Evolutionary conservation across 176 grass and related monocot species (phyloP).

Genomic region (Oryza coarctata): DNA sequence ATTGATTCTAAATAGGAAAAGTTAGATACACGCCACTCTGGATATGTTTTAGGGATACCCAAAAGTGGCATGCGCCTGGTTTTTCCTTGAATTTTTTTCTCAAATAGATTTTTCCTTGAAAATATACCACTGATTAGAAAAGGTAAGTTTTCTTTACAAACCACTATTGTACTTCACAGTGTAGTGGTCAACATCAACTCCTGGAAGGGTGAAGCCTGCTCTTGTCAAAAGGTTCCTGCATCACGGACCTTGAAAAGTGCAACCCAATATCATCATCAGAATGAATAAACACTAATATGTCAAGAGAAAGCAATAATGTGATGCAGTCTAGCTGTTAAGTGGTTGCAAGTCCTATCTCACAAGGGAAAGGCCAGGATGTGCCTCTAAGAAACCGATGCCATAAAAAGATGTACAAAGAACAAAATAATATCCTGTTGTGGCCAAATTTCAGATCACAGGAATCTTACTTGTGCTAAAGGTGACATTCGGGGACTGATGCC

Average conservation of each 20-base stretch:
- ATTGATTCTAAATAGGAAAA: background rate
- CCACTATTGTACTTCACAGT: constrained; percentile 87
- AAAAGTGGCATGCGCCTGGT: background rate
- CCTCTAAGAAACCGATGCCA: background rate
- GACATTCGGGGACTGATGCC: constrained; percentile 91
- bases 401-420: constrained; percentile 5
- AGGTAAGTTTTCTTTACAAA: constrained; percentile 35
- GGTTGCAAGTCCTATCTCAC: background rate
- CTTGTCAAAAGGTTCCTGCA: constrained; percentile 91
- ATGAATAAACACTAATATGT: background rate
- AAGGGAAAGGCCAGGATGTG: background rate
- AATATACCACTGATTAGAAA: background rate
- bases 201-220: constrained; percentile 79
- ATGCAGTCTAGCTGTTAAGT: background rate
- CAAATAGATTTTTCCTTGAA: background rate
- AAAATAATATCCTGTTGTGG: background rate
- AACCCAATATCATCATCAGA: constrained; percentile 17
- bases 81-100: background rate
- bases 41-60: background rate
- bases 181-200: constrained; percentile 93
- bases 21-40: background rate
- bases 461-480: constrained; percentile 85
- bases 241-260: constrained; percentile 73
- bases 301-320: background rate
- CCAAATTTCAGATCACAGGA: constrained; percentile 17